A percentile compares a stretch with the other conserved stretches of the same genome.
phyloP scores from a whole-genome alignment of 2,329 filamentous ascomycete species.

The Exophiala sideris region DNA sequence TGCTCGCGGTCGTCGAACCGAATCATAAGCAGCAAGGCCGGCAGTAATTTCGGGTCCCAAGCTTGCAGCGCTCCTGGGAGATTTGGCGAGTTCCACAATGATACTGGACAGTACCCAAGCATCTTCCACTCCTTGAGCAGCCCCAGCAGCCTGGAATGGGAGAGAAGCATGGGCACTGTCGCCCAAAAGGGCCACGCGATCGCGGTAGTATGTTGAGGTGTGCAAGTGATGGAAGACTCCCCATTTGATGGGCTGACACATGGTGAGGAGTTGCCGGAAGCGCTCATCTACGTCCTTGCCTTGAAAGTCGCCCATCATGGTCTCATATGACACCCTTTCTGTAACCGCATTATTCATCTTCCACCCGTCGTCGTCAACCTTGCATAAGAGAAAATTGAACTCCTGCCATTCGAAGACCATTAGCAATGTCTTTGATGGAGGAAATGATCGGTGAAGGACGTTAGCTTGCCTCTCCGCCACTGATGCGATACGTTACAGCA shows the following conservation, averaged over 20 bases:
- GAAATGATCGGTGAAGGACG: constrained; percentile 32
- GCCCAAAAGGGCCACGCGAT: constrained; percentile 34
- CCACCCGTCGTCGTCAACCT: too few relatives aligned
- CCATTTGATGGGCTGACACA: constrained; percentile 26
- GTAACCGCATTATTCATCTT: constrained; percentile 9
- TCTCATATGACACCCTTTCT: constrained; percentile 11
- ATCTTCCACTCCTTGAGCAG: constrained; percentile 39
- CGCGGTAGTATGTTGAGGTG: constrained; percentile 32
- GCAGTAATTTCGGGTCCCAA: constrained; percentile 35
- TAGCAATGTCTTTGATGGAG: constrained; percentile 5
- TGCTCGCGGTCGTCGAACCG: constrained; percentile 46
- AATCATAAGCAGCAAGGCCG: constrained; percentile 52
- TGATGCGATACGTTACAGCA: constrained; percentile 20
- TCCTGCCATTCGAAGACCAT: too few relatives aligned
- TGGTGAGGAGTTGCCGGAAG: constrained; percentile 11
- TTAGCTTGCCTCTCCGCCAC: constrained; percentile 17
- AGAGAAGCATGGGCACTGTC: constrained; percentile 40
- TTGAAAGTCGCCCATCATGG: constrained; percentile 19
- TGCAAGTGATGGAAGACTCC: constrained; percentile 35
- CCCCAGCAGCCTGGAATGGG: constrained; percentile 39
- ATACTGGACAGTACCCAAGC: constrained; percentile 34
- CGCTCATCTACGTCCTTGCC: constrained; percentile 11
- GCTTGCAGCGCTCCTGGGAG: constrained; percentile 16
- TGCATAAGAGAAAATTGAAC: too few relatives aligned
- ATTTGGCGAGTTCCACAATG: constrained; percentile 29